phyloP scores from a whole-genome alignment of 257 asterid genomes.

The Solanum chaucha region DNA sequence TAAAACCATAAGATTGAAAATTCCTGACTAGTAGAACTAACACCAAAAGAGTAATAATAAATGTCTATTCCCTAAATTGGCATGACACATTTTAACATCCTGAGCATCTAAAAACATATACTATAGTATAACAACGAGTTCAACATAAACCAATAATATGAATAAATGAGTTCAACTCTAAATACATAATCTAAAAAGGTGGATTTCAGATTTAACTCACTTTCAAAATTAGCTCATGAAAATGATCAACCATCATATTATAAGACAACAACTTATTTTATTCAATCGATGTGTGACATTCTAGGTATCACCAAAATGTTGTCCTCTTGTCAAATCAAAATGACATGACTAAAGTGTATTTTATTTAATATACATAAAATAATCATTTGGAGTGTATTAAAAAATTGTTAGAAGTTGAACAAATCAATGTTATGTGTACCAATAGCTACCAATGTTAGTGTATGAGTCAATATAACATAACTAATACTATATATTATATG shows the following conservation, averaged over 20 bases:
- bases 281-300: neutral
- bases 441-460: neutral
- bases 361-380: neutral
- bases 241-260: neutral
- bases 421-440: neutral
- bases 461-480: neutral
- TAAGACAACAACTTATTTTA: neutral
- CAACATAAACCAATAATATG: neutral
- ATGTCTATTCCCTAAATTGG: fast-evolving
- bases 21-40: too few relatives aligned
- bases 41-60: too few relatives aligned
- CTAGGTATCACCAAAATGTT: neutral
- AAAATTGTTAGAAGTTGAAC: neutral
- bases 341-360: neutral
- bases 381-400: neutral
- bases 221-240: neutral
- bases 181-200: neutral
- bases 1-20: too few relatives aligned
- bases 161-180: too few relatives aligned
- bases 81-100: too few relatives aligned
- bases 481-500: neutral
- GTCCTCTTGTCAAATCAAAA: neutral
- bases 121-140: neutral
- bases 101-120: fast-evolving
- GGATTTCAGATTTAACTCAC: fast-evolving